Evolutionary conservation across 176 grass and related monocot species (phyloP).

Genomic region (Hordeum marinum): DNA sequence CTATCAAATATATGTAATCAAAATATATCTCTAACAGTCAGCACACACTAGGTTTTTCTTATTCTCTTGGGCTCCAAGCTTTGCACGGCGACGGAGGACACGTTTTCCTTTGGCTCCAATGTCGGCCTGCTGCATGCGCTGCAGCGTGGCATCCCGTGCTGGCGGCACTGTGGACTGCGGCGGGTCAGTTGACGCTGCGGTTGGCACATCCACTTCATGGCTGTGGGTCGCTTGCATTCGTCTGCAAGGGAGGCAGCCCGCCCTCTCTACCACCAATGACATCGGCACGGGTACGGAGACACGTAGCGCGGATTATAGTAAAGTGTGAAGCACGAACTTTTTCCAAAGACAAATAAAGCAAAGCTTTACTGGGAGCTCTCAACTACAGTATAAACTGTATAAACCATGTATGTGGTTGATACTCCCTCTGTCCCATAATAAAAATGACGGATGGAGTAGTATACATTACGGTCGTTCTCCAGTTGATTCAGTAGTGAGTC

Average conservation of each 20-base stretch:
- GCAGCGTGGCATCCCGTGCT: background rate
- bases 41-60: background rate
- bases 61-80: background rate
- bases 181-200: background rate
- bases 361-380: background rate
- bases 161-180: background rate
- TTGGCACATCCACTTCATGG: background rate
- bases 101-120: background rate
- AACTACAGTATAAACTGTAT: background rate
- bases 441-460: no score
- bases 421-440: no score
- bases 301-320: background rate
- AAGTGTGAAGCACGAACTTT: background rate
- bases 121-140: background rate
- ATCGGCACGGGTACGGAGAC: background rate
- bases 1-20: no score
- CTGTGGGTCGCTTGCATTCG: background rate
- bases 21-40: no score
- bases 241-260: background rate
- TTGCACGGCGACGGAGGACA: background rate
- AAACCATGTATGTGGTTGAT: background rate
- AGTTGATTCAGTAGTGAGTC: no score
- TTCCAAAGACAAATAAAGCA: background rate
- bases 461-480: no score
- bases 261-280: background rate